Base-by-base conservation (phyloP, 2,329 filamentous ascomycete genomes). In the Aspergillus pseudoterreus region DNA sequence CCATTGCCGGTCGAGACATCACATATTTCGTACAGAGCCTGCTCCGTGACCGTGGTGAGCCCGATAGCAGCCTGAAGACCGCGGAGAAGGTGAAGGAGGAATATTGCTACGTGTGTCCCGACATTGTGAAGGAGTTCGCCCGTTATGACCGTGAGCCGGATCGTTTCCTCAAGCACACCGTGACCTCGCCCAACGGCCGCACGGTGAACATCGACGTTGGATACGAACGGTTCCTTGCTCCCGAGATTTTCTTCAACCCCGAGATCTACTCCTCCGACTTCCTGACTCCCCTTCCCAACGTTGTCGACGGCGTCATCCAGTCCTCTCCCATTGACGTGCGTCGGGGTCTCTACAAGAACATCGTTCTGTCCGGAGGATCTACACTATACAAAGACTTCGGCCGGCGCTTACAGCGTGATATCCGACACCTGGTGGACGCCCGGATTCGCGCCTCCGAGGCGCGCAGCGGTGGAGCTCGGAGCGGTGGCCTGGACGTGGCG, bases 221-320 rank as follows among this genome's bases (percentile, higher is more conserved):
- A 48, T 99, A 97, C 75, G 94, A 99, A 74, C 88, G 94, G 32
- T 99, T 99, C 81, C 81, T 99, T 54, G 94, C 94, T 2, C 95
- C 95, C 21, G 94, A 99, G 73, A 99, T 99, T 68, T 99, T 99
- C 77, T 99, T 99, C 84, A 99, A 99, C 75, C 94, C 94, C 27
- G 94, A 99, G 77, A 99, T 99, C 66, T 97, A 97, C 81, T 96
- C 90, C 56, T 97, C 92, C 60, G 94, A 99, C 71, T 99, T 99
- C 79, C 78, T 99, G 59, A 99, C 94, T 11, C 94, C 94, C 12
- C 82, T 99, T 8, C 94, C 94, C 21, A 88, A 83, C 46, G 94
- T 99, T 46, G 95, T 99, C 56, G 94, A 99, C 69, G 88, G 87
- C 51, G 94, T 97, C 57, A 99, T 99, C 64, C 94, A 99, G 75